Conservation (phyloP, 345 rosid species). For the Hirschfeldia incana region DNA sequence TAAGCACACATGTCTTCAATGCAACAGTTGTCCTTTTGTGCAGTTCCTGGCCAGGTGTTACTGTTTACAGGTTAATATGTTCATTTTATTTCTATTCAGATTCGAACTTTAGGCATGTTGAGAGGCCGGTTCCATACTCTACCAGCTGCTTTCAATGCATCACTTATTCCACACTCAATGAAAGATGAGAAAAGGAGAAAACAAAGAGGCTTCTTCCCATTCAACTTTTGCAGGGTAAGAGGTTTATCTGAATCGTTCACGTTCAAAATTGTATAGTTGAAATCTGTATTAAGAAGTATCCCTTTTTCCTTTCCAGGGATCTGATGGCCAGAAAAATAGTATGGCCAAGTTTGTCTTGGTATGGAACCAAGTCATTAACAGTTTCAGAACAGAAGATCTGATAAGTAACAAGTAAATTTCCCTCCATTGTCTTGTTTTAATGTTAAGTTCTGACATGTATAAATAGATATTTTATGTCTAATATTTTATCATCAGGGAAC, state of each 20-base stretch:
- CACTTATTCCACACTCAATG: slow-evolving; percentile 59
- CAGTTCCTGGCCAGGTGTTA: slow-evolving; percentile 2
- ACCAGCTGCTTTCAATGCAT: slow-evolving; percentile 77
- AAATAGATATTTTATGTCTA: background rate
- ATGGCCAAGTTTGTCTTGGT: slow-evolving; percentile 81
- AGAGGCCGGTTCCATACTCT: slow-evolving; percentile 88
- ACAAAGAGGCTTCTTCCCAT: slow-evolving; percentile 46
- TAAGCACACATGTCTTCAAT: slow-evolving; percentile 39
- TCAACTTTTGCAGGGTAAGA: slow-evolving; percentile 60
- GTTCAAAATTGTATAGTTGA: background rate
- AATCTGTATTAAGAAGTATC: background rate
- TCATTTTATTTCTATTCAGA: slow-evolving; percentile 46
- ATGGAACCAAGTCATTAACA: slow-evolving; percentile 85
- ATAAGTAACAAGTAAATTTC: slow-evolving; percentile 74
- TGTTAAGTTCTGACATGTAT: background rate
- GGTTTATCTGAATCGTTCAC: background rate
- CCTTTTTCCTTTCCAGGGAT: slow-evolving; percentile 41
- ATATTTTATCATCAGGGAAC: slow-evolving; percentile 56
- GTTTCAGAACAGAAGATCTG: slow-evolving; percentile 83
- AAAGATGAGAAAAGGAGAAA: slow-evolving; percentile 49
- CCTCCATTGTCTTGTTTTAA: slow-evolving; percentile 8
- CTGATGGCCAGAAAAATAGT: slow-evolving; percentile 49
- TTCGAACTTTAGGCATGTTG: slow-evolving; percentile 94
- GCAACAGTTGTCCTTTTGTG: slow-evolving; percentile 7
- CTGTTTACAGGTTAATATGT: slow-evolving; percentile 32